A percentile compares a stretch with the other conserved stretches of the same genome.
Conservation (phyloP, 2,329 filamentous ascomycete genomes). For the Penicillium sp. region DNA sequence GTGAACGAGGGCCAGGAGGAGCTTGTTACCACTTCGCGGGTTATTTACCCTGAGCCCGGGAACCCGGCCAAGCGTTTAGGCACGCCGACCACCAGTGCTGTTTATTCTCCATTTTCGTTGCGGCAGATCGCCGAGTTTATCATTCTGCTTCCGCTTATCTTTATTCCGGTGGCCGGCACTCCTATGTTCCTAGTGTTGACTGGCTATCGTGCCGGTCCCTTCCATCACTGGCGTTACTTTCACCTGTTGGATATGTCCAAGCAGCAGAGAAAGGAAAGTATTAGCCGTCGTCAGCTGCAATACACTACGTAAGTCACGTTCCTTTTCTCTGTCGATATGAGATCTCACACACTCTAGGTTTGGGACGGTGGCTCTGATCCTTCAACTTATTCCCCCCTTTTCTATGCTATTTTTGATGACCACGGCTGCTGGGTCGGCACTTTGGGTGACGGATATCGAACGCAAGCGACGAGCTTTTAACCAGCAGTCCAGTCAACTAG, state of each 20-base stretch:
- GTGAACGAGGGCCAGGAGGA: constrained; percentile 71
- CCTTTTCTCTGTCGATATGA: neutral
- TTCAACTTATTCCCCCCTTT: constrained; percentile 84
- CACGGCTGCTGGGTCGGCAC: constrained; percentile 75
- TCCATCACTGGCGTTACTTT: constrained; percentile 90
- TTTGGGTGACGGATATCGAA: constrained; percentile 84
- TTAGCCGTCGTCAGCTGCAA: constrained; percentile 69
- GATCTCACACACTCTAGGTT: constrained; percentile 53
- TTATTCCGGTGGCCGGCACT: constrained; percentile 79
- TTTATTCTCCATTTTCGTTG: constrained; percentile 85
- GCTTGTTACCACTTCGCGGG: constrained; percentile 65
- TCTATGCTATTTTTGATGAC: constrained; percentile 96
- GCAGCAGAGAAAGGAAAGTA: constrained; percentile 69
- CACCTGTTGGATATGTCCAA: constrained; percentile 72
- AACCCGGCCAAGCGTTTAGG: constrained; percentile 78
- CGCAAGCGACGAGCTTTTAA: constrained; percentile 45
- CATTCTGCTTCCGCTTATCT: constrained; percentile 75
- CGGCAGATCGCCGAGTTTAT: constrained; percentile 88
- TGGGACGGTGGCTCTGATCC: constrained; percentile 75
- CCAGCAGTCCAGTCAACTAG: constrained; percentile 18
- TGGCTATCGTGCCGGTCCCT: constrained; percentile 80
- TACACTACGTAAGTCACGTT: constrained; percentile 69
- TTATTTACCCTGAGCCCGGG: constrained; percentile 66
- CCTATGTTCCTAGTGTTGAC: constrained; percentile 86
- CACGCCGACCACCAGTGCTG: constrained; percentile 71